Percentiles rank a stretch among this genome's conserved stretches.
Evolutionary conservation across 1,284 basidiomycete species (phyloP).

Genomic region (Trametes hirsuta): DNA sequence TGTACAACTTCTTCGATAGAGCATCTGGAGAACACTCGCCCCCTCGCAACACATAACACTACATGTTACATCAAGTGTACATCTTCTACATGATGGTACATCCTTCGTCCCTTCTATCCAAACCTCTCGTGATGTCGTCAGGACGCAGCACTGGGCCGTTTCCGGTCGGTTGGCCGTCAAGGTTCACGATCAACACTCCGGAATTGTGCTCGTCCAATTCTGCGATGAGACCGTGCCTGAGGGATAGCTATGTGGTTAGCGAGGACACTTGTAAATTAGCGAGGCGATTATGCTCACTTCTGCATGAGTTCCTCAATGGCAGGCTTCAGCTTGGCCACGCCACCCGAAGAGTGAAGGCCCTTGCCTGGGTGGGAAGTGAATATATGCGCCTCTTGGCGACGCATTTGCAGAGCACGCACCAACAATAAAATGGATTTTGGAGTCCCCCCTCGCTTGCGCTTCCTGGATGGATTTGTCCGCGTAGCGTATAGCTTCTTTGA

Average conservation of each 20-base stretch:
- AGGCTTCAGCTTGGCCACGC: constrained; percentile 89
- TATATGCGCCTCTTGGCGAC: background rate
- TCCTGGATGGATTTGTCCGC: constrained; percentile 72
- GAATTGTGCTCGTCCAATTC: constrained; percentile 82
- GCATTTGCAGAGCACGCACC: constrained; percentile 50
- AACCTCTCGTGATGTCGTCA: constrained; percentile 59
- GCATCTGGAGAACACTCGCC: no score
- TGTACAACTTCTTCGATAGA: no score
- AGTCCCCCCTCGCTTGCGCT: constrained; percentile 67
- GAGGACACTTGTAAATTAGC: background rate
- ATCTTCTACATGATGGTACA: constrained; percentile 70
- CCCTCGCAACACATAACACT: no score
- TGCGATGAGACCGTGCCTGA: constrained; percentile 74
- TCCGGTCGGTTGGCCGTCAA: constrained; percentile 52
- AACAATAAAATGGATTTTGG: constrained; percentile 85
- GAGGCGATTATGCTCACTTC: constrained; percentile 51
- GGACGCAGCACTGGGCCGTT: constrained; percentile 52
- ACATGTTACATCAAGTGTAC: background rate
- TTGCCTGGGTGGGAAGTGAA: constrained; percentile 38
- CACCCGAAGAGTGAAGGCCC: constrained; percentile 84
- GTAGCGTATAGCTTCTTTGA: constrained; percentile 85
- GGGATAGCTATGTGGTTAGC: background rate
- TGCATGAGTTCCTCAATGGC: constrained; percentile 89
- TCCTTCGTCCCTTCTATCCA: constrained; percentile 55
- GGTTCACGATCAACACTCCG: constrained; percentile 85